Conservation (phyloP, 2,329 filamentous ascomycete species). For the Magnaporthiopsis rhizophila region DNA sequence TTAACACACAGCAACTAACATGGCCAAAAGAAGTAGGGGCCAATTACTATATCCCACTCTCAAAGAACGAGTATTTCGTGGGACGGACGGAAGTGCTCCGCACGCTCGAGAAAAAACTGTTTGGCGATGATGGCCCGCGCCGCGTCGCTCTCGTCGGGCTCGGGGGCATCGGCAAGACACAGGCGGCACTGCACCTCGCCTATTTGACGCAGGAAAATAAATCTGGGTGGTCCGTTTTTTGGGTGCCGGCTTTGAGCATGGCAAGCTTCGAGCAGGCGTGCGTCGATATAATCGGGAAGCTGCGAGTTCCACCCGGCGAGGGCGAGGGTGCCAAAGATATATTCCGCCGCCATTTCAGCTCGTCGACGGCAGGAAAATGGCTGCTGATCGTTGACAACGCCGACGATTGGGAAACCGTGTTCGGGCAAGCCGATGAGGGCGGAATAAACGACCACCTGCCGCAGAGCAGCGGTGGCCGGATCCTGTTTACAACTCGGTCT, state of each 20-base stretch:
- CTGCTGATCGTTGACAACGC: constrained; percentile 19
- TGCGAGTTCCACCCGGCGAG: constrained; percentile 28
- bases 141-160: constrained; percentile 17
- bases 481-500: constrained; percentile 11
- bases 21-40: no score
- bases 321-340: constrained; percentile 8
- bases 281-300: constrained; percentile 20
- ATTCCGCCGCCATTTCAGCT: constrained; percentile 13
- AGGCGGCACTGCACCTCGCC: constrained; percentile 27
- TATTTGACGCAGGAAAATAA: constrained; percentile 24
- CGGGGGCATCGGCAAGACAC: constrained; percentile 31
- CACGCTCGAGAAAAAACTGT: constrained; percentile 14
- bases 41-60: no score
- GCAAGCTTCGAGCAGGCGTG: constrained; percentile 31
- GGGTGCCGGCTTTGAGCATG: constrained; percentile 28
- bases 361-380: constrained; percentile 15
- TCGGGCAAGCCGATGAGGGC: neutral
- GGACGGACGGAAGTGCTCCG: constrained; percentile 16
- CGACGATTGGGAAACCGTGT: constrained; percentile 13
- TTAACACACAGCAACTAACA: no score
- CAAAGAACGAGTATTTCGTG: no score
- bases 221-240: constrained; percentile 30
- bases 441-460: constrained; percentile 9
- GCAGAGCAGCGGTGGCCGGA: constrained; percentile 3
- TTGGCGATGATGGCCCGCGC: constrained; percentile 1